Conservation (phyloP, 805 yeast species). For the Starmera amethionina region DNA sequence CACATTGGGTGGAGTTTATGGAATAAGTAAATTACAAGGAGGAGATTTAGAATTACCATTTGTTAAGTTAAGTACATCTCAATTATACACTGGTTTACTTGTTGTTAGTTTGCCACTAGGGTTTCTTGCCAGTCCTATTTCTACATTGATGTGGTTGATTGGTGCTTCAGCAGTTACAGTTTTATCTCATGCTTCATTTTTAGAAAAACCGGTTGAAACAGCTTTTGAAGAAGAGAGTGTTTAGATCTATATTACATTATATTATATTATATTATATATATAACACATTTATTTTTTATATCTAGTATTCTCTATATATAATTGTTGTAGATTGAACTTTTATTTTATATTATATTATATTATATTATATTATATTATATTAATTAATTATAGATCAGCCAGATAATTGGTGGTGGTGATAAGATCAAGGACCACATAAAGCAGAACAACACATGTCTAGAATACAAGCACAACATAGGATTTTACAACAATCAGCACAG, state of each 20-base stretch:
- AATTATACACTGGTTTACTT: conserved; percentile 74
- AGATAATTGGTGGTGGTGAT: too few species aligned
- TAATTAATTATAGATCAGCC: too few species aligned
- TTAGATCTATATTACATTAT: too few species aligned
- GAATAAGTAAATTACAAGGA: conserved; percentile 74
- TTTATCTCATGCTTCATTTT: conserved; percentile 75
- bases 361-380: too few species aligned
- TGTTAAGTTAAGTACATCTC: conserved; percentile 60
- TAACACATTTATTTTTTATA: too few species aligned
- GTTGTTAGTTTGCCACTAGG: conserved; percentile 74
- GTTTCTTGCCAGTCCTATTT: conserved; percentile 79
- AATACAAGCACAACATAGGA: conserved; percentile 14
- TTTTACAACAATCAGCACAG: conserved; percentile 16
- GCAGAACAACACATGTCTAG: conserved; percentile 11
- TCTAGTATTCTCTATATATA: too few species aligned
- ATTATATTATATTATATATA: too few species aligned
- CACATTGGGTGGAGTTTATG: conserved; percentile 64
- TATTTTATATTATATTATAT: too few species aligned
- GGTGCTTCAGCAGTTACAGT: conserved; percentile 77
- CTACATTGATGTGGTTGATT: conserved; percentile 85
- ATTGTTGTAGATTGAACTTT: too few species aligned
- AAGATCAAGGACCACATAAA: conserved; percentile 1
- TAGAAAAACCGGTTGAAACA: conserved; percentile 94
- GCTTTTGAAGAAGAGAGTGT: conserved; percentile 74
- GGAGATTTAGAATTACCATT: conserved; percentile 69